A percentile compares a stretch with the other conserved stretches of the same genome.
phyloP scores from a whole-genome alignment of 805 yeast genomes.

The Metschnikowia amazonensis region DNA sequence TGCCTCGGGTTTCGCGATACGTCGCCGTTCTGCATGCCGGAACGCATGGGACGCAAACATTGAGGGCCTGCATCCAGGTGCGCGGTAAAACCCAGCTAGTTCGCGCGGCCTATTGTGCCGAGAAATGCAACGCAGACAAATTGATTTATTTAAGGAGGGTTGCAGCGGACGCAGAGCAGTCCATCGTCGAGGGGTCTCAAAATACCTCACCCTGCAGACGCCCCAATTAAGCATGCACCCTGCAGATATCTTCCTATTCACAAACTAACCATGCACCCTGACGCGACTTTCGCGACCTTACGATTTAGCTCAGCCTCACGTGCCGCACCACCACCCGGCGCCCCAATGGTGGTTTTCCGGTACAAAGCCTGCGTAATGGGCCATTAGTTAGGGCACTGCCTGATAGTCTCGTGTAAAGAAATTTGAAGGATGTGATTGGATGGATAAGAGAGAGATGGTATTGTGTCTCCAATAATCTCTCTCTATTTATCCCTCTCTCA shows the following conservation, averaged over 20 bases:
- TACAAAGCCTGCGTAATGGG: too few relatives aligned
- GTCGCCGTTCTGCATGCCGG: background rate
- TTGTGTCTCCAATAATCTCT: too few relatives aligned
- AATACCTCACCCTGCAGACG: conserved; percentile 1
- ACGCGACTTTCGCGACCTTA: background rate
- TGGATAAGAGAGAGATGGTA: too few relatives aligned
- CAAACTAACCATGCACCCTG: conserved; percentile 1
- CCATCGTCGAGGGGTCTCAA: background rate
- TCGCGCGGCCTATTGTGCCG: background rate
- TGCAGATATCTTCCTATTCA: background rate
- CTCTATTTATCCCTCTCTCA: too few relatives aligned
- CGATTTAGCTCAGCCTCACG: background rate
- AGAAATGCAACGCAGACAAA: background rate
- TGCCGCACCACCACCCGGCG: background rate
- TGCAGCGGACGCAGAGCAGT: background rate
- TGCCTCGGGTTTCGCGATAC: background rate
- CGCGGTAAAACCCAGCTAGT: background rate
- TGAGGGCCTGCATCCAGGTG: background rate
- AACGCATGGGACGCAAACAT: background rate
- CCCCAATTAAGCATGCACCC: background rate
- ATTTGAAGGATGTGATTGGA: too few relatives aligned
- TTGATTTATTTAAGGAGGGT: background rate
- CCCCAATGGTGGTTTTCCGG: background rate
- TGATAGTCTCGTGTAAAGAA: too few relatives aligned
- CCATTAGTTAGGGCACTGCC: too few relatives aligned